A percentile compares a stretch with the other conserved stretches of the same genome.
phyloP scores from a whole-genome alignment of 2,329 filamentous ascomycete genomes.

The Mariannaea sp. region DNA sequence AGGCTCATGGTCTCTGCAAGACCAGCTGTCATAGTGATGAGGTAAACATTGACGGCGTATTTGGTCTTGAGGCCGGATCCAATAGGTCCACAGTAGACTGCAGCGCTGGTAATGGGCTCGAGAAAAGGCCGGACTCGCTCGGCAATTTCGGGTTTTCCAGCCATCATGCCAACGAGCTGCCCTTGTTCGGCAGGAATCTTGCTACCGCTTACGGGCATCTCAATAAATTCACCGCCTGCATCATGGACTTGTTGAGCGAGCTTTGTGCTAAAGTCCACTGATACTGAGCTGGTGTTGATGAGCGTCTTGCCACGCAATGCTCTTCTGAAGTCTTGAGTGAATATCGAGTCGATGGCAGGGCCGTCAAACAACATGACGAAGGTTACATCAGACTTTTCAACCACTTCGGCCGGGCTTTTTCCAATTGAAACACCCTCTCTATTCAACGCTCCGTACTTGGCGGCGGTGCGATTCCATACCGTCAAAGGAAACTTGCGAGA shows the following conservation, averaged over 20 bases:
- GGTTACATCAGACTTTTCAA: conserved; percentile 36
- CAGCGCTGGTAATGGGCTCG: conserved; percentile 36
- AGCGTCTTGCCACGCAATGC: conserved; percentile 40
- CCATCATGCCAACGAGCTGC: conserved; percentile 42
- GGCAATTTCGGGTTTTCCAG: conserved; percentile 35
- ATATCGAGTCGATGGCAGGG: conserved; percentile 32
- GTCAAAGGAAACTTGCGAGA: conserved; percentile 33
- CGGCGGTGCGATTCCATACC: conserved; percentile 40
- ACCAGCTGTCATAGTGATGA: conserved; percentile 39
- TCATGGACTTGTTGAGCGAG: conserved; percentile 29
- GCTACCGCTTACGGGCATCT: conserved; percentile 45
- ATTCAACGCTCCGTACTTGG: conserved; percentile 34
- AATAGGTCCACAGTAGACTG: conserved; percentile 43
- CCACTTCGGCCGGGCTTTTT: conserved; percentile 33
- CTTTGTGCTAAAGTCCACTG: conserved; percentile 32
- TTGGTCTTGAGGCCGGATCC: conserved; percentile 41
- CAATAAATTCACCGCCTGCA: conserved; percentile 39
- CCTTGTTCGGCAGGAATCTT: conserved; percentile 42
- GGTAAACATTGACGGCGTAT: conserved; percentile 40
- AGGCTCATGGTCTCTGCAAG: conserved; percentile 43
- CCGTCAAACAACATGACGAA: conserved; percentile 42
- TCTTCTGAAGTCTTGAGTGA: conserved; percentile 30
- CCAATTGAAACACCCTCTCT: conserved; percentile 31
- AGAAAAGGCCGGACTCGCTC: conserved; percentile 32
- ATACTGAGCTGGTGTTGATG: conserved; percentile 41